These are phyloP conservation scores for Acanthamoeba divionensis DNA, from an alignment of 208 protist species.

Conservation along the genomic window DNA sequence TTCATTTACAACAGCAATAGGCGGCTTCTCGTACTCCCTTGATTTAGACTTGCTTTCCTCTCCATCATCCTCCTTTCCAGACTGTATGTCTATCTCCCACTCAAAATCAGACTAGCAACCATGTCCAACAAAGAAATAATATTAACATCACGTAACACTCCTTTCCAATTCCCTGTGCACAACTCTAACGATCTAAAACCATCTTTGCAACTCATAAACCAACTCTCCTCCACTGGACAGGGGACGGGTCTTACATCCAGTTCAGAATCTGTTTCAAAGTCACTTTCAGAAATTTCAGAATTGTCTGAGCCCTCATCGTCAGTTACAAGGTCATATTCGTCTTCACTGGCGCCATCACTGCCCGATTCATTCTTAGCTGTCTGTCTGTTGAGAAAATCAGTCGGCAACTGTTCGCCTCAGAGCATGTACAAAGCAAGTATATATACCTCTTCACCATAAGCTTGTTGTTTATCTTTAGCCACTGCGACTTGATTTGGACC, in stretches of 20 bases:
- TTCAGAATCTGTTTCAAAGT: background rate
- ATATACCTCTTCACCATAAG: conserved; percentile 4
- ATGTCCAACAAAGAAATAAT: too few relatives aligned
- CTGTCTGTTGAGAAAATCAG: background rate
- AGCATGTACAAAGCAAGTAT: background rate
- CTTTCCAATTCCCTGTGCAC: too few relatives aligned
- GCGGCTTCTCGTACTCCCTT: too few relatives aligned
- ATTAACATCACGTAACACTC: too few relatives aligned
- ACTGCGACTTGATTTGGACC: conserved; percentile 35
- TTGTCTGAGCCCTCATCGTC: conserved; percentile 22
- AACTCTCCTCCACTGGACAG: too few relatives aligned
- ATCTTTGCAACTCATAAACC: too few relatives aligned
- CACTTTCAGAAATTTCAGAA: background rate
- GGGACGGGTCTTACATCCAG: too few relatives aligned
- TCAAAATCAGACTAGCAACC: background rate
- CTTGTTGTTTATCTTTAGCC: conserved; percentile 20
- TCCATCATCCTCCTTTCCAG: too few relatives aligned
- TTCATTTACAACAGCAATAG: background rate
- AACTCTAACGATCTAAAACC: too few relatives aligned
- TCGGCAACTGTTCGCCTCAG: background rate
- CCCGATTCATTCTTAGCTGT: background rate
- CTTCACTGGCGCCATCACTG: background rate
- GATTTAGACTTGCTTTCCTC: too few relatives aligned
- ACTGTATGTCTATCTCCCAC: background rate
- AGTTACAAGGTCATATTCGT: conserved; percentile 39